Percentiles rank a stretch among this genome's conserved stretches.
Conservation (phyloP, 2,329 filamentous ascomycete genomes). For the Cordyceps javanica region DNA sequence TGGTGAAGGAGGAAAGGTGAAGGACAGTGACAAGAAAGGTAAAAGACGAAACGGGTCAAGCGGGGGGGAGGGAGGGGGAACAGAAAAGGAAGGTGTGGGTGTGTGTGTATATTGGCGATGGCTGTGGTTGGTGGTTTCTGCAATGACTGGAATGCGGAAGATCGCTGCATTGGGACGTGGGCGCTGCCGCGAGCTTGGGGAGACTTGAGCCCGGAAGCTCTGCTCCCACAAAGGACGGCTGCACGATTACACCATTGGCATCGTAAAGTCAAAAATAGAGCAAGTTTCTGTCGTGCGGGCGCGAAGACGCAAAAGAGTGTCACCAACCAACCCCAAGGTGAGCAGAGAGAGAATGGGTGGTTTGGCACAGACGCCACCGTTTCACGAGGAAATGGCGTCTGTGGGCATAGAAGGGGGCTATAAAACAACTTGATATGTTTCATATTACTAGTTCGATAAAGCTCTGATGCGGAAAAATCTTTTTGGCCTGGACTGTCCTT, state of each 20-base stretch:
- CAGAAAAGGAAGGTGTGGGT: background rate
- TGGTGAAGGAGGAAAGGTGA: background rate
- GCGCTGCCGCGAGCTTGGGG: background rate
- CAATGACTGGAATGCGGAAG: background rate
- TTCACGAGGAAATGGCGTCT: background rate
- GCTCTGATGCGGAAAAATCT: no score
- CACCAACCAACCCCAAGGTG: no score
- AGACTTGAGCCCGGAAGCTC: background rate
- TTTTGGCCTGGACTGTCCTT: no score
- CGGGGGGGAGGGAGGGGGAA: background rate
- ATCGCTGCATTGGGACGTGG: constrained; percentile 6
- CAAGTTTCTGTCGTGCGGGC: background rate
- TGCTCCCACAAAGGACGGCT: background rate
- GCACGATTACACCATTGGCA: background rate
- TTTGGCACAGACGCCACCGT: no score
- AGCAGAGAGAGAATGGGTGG: background rate
- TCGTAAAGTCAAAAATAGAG: background rate
- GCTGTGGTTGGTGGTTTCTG: background rate
- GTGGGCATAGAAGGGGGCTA: no score
- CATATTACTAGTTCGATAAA: no score
- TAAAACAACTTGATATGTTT: no score
- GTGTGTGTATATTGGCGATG: background rate
- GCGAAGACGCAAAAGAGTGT: background rate
- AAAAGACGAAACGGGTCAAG: constrained; percentile 1
- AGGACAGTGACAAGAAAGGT: background rate